These are phyloP conservation scores for Oropetium thomaeum DNA, from an alignment of 176 grass and related monocot species.

Conservation along the genomic window DNA sequence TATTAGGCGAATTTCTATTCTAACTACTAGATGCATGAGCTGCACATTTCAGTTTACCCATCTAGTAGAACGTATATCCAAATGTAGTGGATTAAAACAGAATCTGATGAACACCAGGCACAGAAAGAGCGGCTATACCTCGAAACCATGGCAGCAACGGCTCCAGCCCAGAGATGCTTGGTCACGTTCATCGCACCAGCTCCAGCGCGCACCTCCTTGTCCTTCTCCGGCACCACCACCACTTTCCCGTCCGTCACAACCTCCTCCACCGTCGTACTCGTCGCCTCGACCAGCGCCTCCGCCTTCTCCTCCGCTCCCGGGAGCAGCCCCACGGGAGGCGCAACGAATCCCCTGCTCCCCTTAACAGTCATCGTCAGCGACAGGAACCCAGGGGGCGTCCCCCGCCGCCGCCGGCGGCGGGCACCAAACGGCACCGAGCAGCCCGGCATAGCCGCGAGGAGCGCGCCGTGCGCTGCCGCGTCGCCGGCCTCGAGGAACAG, in stretches of 20 bases:
- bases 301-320: slow-evolving; percentile 47
- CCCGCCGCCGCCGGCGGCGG: slow-evolving; percentile 4
- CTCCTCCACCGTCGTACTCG: slow-evolving; percentile 8
- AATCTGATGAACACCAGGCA: background rate
- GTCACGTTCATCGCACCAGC: slow-evolving; percentile 71
- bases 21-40: background rate
- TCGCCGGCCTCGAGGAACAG: slow-evolving; percentile 67
- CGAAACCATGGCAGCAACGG: slow-evolving; percentile 90
- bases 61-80: background rate
- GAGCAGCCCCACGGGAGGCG: slow-evolving; percentile 51
- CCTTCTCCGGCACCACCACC: slow-evolving; percentile 19
- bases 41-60: background rate
- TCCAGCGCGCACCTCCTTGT: slow-evolving; percentile 35
- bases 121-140: slow-evolving; percentile 46
- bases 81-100: background rate
- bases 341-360: slow-evolving; percentile 49
- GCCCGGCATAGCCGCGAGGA: slow-evolving; percentile 54
- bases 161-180: slow-evolving; percentile 89
- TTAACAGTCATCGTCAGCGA: slow-evolving; percentile 87
- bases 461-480: slow-evolving; percentile 46
- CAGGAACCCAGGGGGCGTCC: slow-evolving; percentile 42
- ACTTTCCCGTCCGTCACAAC: slow-evolving; percentile 18
- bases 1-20: background rate
- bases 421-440: slow-evolving; percentile 31
- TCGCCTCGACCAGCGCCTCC: slow-evolving; percentile 38